Evolutionary conservation across 2,329 filamentous ascomycete genomes (phyloP).

Genomic region (Bisporella sp.): DNA sequence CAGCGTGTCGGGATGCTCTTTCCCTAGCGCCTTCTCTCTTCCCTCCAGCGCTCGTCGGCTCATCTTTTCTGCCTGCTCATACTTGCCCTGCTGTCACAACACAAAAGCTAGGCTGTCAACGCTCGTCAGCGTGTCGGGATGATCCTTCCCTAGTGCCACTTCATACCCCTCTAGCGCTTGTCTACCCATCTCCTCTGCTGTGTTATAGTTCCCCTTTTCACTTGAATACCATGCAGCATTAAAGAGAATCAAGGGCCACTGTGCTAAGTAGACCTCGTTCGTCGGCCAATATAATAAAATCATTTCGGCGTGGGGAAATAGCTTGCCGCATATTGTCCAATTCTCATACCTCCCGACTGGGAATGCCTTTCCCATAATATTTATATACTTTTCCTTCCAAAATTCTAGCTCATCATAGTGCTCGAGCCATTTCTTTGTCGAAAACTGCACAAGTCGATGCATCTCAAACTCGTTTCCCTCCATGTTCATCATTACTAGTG

Average conservation of each 20-base stretch:
- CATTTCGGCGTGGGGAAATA: not conserved
- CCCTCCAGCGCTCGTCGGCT: not conserved
- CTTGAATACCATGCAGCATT: not conserved
- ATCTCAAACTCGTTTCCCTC: conserved; percentile 9
- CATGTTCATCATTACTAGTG: conserved; percentile 23
- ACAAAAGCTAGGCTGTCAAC: not conserved
- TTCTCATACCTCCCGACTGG: conserved; percentile 12
- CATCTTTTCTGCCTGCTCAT: not conserved
- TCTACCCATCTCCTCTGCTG: conserved; percentile 9
- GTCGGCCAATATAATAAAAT: not conserved
- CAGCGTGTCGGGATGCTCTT: not conserved
- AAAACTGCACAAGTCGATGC: conserved; percentile 13
- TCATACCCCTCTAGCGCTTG: conserved; percentile 1
- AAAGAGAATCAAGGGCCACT: not conserved
- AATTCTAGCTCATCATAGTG: not conserved
- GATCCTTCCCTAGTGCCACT: not conserved
- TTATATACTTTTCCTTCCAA: conserved; percentile 8
- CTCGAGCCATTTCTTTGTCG: conserved; percentile 15
- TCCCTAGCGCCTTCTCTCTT: not conserved
- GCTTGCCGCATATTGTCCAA: not conserved
- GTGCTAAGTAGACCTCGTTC: not conserved
- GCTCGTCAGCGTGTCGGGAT: too few relatives aligned
- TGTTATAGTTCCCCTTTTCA: not conserved
- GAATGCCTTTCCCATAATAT: conserved; percentile 5
- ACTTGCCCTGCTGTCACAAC: not conserved